A percentile compares a stretch with the other conserved stretches of the same genome.
Conservation (phyloP, 805 yeast genomes). For the Blastobotrys attinorum region DNA sequence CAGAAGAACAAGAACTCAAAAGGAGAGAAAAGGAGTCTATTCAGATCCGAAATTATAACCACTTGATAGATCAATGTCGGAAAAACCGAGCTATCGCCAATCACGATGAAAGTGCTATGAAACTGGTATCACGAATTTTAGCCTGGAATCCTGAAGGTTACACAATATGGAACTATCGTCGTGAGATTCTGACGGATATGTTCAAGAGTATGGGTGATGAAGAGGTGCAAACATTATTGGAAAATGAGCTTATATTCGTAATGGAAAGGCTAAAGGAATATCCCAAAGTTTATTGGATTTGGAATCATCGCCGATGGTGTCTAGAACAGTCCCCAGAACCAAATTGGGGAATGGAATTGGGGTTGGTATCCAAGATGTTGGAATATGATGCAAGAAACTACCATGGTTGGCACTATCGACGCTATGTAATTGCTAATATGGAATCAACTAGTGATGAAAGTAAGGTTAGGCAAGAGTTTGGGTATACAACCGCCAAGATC, state of each 20-base stretch:
- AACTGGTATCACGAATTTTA: slow-evolving; percentile 50
- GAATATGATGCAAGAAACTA: slow-evolving; percentile 73
- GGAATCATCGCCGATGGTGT: slow-evolving; percentile 90
- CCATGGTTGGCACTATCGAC: slow-evolving; percentile 94
- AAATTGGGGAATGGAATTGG: slow-evolving; percentile 66
- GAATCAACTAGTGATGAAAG: slow-evolving; percentile 24
- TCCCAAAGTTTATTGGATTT: slow-evolving; percentile 95
- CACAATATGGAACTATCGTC: slow-evolving; percentile 82
- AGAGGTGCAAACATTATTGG: slow-evolving; percentile 31
- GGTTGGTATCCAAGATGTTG: slow-evolving; percentile 59
- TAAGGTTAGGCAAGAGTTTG: slow-evolving; percentile 48
- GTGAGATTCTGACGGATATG: slow-evolving; percentile 50
- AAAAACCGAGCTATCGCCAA: slow-evolving; percentile 23
- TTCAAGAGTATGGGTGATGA: slow-evolving; percentile 18
- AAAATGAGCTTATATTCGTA: slow-evolving; percentile 54
- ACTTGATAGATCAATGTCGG: slow-evolving; percentile 39
- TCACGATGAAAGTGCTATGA: slow-evolving; percentile 36
- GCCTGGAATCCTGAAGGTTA: slow-evolving; percentile 77
- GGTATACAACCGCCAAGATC: slow-evolving; percentile 70
- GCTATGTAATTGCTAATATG: slow-evolving; percentile 47
- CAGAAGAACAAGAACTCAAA: slow-evolving; percentile 46
- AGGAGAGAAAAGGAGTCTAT: slow-evolving; percentile 51
- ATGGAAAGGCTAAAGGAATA: slow-evolving; percentile 48
- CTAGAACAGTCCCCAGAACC: slow-evolving; percentile 44
- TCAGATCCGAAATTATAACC: slow-evolving; percentile 50